Base-by-base conservation (phyloP, 106 monocot genomes). In the Dioscorea dumetorum region DNA sequence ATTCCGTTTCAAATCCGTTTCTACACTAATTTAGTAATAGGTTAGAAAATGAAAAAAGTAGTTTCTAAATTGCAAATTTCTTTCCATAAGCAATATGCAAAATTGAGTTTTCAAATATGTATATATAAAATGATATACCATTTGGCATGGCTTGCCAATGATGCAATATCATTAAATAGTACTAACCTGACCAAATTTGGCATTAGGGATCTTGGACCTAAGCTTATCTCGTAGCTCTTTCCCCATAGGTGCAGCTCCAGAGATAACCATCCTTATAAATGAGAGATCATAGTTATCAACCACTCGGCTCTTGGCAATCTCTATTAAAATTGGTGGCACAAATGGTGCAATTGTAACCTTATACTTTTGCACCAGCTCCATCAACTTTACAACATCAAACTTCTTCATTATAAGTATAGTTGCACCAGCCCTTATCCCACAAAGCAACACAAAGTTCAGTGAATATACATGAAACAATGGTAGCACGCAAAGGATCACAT, bases 381-480 rank as follows among this genome's bases (percentile, higher is more conserved):
- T 58, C 79, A 94, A 14, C 58, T 59, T 60, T 62, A 22, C 79
- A 12, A 81, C 11, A 6, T 90, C 89, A 69, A 93, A 93, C 67
- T 79, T 83, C 69, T 56, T 76, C 93, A 93, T 86, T 21, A 93
- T 49, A 48, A 93, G 33, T 5, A 93, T 77, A 41, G 81, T 54
- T 23, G 86, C 49, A 0, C 93, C 93, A 12, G 66, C 77, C 18
- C 93, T 69, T 33, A 88, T 67, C 65, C 78, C 85, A 63, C 85
- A 93, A 15, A 93, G 85, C 54, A 93, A 62, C 35, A 93, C 79
- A 4, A 88, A 81, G 81, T 83, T 81, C 24, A 93, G 69, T 19
- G 88, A 86, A 71, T 88, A 93, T 56, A 93, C 88, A 60, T 93
- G 93, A 63, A 93, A 93, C 67, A 93, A 66, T 0, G 93, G 93